These are phyloP conservation scores for Diplodia scrobiculata DNA, from an alignment of 2,329 filamentous ascomycete species.

Conservation along the genomic window DNA sequence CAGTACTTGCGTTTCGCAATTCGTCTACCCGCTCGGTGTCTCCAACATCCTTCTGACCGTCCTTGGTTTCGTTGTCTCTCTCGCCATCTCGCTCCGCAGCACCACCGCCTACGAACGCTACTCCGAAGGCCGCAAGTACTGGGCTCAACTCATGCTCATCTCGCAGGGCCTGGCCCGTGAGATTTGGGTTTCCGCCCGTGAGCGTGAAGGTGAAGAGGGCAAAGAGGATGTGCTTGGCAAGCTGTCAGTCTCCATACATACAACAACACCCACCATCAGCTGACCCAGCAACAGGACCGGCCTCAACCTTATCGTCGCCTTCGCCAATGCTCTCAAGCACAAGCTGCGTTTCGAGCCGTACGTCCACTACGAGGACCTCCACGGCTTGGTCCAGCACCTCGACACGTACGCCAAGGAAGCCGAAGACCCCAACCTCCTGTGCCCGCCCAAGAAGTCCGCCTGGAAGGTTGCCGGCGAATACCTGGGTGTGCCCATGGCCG, in stretches of 20 bases:
- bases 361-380: constrained; percentile 72
- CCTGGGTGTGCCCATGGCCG: constrained; percentile 73
- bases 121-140: constrained; percentile 65
- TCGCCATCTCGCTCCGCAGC: constrained; percentile 75
- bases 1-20: constrained; percentile 48
- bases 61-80: constrained; percentile 77
- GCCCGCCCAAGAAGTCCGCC: constrained; percentile 43
- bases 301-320: constrained; percentile 77
- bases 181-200: constrained; percentile 77
- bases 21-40: constrained; percentile 57
- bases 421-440: constrained; percentile 48
- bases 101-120: constrained; percentile 74
- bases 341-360: constrained; percentile 82
- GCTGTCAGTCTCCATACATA: constrained; percentile 48
- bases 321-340: constrained; percentile 77
- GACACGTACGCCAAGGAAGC: constrained; percentile 71
- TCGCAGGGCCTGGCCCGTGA: constrained; percentile 65
- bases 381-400: constrained; percentile 69
- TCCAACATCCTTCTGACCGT: constrained; percentile 72
- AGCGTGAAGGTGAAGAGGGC: constrained; percentile 59
- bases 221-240: constrained; percentile 72
- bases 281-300: constrained; percentile 53
- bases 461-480: constrained; percentile 71
- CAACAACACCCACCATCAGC: not conserved
- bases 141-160: constrained; percentile 58